Evolutionary conservation across 2,329 filamentous ascomycete species (phyloP).

Genomic region (Byssoonygena ceratinophila): DNA sequence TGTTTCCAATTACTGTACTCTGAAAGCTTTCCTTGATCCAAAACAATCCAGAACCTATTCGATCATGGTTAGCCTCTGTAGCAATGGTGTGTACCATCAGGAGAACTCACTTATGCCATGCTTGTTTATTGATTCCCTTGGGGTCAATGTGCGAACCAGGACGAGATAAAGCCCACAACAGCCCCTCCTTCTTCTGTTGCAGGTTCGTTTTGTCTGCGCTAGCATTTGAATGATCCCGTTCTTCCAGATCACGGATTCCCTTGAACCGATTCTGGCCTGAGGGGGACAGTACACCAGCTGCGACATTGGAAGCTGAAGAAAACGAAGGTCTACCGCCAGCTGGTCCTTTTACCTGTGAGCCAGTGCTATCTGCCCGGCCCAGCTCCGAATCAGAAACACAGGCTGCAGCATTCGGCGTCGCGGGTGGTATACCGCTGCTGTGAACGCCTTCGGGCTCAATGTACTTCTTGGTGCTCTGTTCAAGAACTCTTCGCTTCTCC

Average conservation of each 20-base stretch:
- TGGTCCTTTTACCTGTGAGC: constrained; percentile 53
- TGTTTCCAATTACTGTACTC: constrained; percentile 99
- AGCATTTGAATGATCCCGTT: constrained; percentile 53
- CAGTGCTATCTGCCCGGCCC: constrained; percentile 61
- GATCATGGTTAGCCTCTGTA: background rate
- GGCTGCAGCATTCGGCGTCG: constrained; percentile 31
- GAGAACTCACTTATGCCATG: constrained; percentile 82
- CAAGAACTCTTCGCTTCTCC: constrained; percentile 79
- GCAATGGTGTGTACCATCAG: background rate
- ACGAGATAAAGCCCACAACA: constrained; percentile 87
- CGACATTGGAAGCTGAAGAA: constrained; percentile 31
- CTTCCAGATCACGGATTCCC: constrained; percentile 84
- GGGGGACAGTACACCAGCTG: constrained; percentile 15
- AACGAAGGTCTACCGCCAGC: constrained; percentile 39
- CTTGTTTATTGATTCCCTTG: constrained; percentile 88
- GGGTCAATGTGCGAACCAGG: constrained; percentile 93
- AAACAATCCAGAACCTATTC: constrained; percentile 86
- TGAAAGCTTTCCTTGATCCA: constrained; percentile 91
- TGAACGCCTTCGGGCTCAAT: constrained; percentile 56
- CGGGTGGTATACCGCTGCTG: constrained; percentile 29
- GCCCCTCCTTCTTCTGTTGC: constrained; percentile 77
- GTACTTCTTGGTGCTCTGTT: constrained; percentile 71
- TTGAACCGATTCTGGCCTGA: constrained; percentile 57
- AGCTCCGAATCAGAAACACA: constrained; percentile 58
- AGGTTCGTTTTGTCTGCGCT: constrained; percentile 47